These are phyloP conservation scores for Rhizoclosmatium sp. DNA, from an alignment of 192 early-diverging fungal species.

Conservation along the genomic window DNA sequence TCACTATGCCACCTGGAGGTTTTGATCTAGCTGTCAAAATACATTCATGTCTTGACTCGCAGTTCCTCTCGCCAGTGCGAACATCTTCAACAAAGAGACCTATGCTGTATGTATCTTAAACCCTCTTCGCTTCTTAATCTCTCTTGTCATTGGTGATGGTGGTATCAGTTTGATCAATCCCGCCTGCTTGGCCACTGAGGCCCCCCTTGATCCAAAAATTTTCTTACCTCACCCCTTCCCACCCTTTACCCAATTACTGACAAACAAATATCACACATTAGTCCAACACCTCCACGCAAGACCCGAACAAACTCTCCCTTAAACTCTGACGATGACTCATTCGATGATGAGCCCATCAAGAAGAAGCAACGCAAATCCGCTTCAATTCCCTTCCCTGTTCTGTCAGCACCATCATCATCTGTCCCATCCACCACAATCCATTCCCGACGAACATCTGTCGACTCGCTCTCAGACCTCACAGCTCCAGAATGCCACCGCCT, in stretches of 20 bases:
- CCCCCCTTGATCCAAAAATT: not conserved
- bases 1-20: not conserved
- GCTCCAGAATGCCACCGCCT: conserved; percentile 11
- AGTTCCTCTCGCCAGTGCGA: not conserved
- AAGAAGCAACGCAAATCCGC: conserved; percentile 12
- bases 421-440: not conserved
- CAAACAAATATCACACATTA: not conserved
- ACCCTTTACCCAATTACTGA: too few species aligned
- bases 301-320: not conserved
- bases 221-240: not conserved
- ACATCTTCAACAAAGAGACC: not conserved
- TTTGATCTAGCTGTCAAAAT: conserved; percentile 9
- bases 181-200: not conserved
- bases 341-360: not conserved
- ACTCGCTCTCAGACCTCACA: not conserved
- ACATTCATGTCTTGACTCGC: not conserved
- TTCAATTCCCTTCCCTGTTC: not conserved
- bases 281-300: not conserved
- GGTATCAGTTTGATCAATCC: not conserved
- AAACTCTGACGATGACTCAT: conserved; percentile 6
- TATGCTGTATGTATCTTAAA: not conserved
- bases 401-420: not conserved
- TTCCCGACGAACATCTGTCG: not conserved
- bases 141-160: not conserved
- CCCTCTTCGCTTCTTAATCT: not conserved